These are phyloP conservation scores for Bigelowiella natans DNA, from an alignment of 78 protist genomes.

Conservation along the genomic window DNA sequence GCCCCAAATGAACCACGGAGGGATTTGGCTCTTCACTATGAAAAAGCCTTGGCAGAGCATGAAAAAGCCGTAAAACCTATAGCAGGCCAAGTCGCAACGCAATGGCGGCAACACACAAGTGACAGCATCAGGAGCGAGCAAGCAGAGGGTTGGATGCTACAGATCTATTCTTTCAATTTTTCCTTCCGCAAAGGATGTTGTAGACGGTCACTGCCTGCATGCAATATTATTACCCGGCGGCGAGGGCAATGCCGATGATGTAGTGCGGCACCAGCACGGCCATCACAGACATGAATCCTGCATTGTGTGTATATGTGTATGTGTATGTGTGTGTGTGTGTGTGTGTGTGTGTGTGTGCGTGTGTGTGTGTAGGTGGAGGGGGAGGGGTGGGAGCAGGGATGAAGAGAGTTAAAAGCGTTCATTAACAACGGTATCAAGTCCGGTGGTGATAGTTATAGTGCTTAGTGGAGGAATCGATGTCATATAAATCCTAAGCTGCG, in stretches of 20 bases:
- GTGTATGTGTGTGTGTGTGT: too few species aligned
- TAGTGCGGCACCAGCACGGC: conserved; percentile 8
- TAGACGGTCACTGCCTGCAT: neutral
- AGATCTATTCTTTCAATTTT: neutral
- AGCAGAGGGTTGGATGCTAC: neutral
- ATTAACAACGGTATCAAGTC: too few species aligned
- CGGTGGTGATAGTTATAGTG: too few species aligned
- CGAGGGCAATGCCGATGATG: conserved; percentile 15
- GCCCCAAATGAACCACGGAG: conserved; percentile 6
- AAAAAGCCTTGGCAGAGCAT: conserved; percentile 17
- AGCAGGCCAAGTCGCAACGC: neutral
- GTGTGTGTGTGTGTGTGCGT: too few species aligned
- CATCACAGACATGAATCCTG: neutral
- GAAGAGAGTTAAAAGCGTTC: too few species aligned
- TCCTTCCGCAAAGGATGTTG: neutral
- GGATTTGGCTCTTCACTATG: neutral
- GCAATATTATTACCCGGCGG: neutral
- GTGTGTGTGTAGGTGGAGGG: too few species aligned
- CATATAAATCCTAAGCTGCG: too few species aligned
- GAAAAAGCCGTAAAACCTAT: conserved; percentile 4
- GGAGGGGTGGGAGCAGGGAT: too few species aligned
- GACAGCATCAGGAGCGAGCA: neutral
- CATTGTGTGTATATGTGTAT: too few species aligned
- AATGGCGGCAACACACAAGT: neutral
- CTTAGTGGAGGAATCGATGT: too few species aligned